Conservation (phyloP, 768 basidiomycete genomes). For the Pilatotrama ljubarskyi region DNA sequence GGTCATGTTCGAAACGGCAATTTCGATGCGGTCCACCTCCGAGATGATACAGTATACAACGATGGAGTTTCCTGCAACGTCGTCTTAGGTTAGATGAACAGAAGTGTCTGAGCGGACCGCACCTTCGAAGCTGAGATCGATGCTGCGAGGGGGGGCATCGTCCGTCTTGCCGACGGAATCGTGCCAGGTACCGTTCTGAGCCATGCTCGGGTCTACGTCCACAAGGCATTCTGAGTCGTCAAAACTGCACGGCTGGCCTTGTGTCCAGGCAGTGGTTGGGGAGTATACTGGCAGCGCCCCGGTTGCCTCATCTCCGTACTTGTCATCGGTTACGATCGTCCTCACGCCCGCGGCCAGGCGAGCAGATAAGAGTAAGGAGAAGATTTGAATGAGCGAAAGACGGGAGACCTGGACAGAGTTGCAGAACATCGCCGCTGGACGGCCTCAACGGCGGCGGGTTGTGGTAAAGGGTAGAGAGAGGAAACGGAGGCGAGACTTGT, state of each 20-base stretch:
- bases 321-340: slow-evolving; percentile 8
- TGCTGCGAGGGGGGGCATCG: slow-evolving; percentile 2
- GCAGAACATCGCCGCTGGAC: neutral
- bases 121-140: slow-evolving; percentile 14
- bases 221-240: neutral
- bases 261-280: neutral
- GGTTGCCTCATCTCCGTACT: slow-evolving; percentile 2
- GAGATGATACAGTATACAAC: slow-evolving; percentile 5
- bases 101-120: neutral
- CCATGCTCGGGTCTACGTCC: slow-evolving; percentile 7
- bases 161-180: slow-evolving; percentile 1
- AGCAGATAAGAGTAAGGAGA: neutral
- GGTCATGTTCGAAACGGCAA: slow-evolving; percentile 9
- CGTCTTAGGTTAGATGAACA: neutral
- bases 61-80: slow-evolving; percentile 6
- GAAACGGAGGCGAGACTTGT: neutral
- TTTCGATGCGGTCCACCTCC: slow-evolving; percentile 8
- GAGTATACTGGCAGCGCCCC: slow-evolving; percentile 4
- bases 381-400: neutral
- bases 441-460: neutral
- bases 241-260: slow-evolving; percentile 1
- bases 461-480: neutral
- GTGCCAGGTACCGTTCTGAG: slow-evolving; percentile 10
- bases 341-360: neutral
- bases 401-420: neutral